Evolutionary conservation across 495 filamentous ascomycete species (phyloP).

Genomic region (Glarea lozoyensis): DNA sequence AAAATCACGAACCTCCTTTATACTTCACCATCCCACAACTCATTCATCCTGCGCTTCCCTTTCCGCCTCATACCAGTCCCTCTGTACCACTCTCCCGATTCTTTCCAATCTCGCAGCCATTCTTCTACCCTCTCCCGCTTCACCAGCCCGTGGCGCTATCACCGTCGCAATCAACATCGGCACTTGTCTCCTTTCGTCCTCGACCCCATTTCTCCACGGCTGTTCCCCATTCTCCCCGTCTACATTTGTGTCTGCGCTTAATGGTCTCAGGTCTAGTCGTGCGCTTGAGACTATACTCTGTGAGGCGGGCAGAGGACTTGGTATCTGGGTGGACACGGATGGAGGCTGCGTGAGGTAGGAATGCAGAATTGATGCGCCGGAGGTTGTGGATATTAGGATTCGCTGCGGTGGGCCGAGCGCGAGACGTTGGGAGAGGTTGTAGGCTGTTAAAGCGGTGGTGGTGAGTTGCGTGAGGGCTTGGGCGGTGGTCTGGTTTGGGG

Average conservation of each 20-base stretch:
- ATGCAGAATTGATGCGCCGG: slow-evolving; percentile 28
- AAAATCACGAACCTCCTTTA: no score
- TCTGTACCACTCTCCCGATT: slow-evolving; percentile 17
- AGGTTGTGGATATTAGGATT: slow-evolving; percentile 31
- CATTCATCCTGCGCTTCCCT: no score
- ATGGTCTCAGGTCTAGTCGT: slow-evolving; percentile 13
- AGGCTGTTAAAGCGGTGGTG: slow-evolving; percentile 27
- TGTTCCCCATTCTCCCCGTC: no score
- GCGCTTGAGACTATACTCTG: slow-evolving; percentile 15
- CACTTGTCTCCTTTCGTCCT: slow-evolving; percentile 7
- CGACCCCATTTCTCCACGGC: no score
- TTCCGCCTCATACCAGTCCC: no score
- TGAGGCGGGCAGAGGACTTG: not conserved
- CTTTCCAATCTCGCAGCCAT: slow-evolving; percentile 17
- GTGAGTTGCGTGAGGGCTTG: slow-evolving; percentile 29
- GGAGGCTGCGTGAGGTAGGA: slow-evolving; percentile 13
- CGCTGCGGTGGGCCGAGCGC: slow-evolving; percentile 29
- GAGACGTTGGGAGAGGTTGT: slow-evolving; percentile 28
- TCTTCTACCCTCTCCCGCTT: slow-evolving; percentile 13
- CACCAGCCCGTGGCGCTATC: slow-evolving; percentile 9
- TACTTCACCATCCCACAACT: no score
- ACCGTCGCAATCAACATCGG: slow-evolving; percentile 18
- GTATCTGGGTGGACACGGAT: not conserved
- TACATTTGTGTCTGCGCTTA: slow-evolving; percentile 11
- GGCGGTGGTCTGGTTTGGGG: slow-evolving; percentile 10